Base-by-base conservation (phyloP, 2,329 filamentous ascomycete species). In the Dothideomycetidae sp. region DNA sequence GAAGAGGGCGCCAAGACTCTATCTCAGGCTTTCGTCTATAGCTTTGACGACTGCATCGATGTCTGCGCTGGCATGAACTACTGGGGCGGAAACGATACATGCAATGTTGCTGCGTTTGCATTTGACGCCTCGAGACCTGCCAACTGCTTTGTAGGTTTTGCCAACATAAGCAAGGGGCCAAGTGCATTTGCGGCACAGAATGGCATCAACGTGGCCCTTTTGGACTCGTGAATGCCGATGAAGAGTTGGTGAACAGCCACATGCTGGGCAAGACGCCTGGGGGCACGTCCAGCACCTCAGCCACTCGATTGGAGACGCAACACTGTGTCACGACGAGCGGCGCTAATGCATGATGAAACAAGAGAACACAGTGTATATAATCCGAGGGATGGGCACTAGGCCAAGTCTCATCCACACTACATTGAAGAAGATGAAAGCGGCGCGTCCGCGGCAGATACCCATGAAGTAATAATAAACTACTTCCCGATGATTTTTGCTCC, bases 31-130 rank as follows among this genome's bases (percentile, higher is more conserved):
- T 58, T 50, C 42, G 54, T 55, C 12, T 58, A 57, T 45, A 50
- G 45, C 37, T 53, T 58, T 43, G 43, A 44, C 42, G 55, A 58
- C 39, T 58, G 55, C 46, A 48, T 57, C 17, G 53, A 56, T 37
- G 15, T 55, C 26, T 58, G 55, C 43, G 52, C 54, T 10, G 46
- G 47, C 16, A 46, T 50, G 42, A 56, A 57, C 31, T 48, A 40
- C 40, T 46, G 42, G 33, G 39, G 44, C 30, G 37, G 33, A 10
- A 40, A 31, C 13, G 9, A 16, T 2, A 50, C 51, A 21, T 57
- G 54, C 46, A 52, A 46, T 1, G 48, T 51, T 10, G 54, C 53
- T 3, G 53, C 51, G 2, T 57, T 56, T 40, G 38, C 50, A 19
- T 36, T 49, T 10, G 32, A 40, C 10, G 50, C 39, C 5, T 26